A percentile compares a stretch with the other conserved stretches of the same genome.
Conservation (phyloP, 495 filamentous ascomycete species). For the Aspergillus funiculosus region DNA sequence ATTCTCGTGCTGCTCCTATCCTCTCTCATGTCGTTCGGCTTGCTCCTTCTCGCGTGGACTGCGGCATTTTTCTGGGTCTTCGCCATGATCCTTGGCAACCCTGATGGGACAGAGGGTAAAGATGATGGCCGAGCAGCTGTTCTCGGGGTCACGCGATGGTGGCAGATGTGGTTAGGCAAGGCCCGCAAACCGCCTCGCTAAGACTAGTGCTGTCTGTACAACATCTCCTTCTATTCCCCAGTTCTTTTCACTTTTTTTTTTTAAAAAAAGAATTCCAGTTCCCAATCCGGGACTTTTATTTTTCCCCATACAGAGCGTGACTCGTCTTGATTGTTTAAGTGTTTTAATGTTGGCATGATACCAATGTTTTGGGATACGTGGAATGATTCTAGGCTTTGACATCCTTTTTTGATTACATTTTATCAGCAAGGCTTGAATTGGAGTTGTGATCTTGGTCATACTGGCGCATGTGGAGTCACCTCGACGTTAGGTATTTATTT, state of each 20-base stretch:
- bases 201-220: not conserved
- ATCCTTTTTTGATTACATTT: not conserved
- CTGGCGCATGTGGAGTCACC: not conserved
- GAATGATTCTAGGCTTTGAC: constrained; percentile 18
- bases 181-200: constrained; percentile 26
- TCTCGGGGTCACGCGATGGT: constrained; percentile 54
- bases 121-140: constrained; percentile 59
- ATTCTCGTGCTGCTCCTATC: constrained; percentile 48
- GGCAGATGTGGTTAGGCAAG: constrained; percentile 53
- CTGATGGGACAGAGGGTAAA: constrained; percentile 55
- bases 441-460: not conserved
- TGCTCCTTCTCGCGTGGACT: constrained; percentile 53
- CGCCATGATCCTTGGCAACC: constrained; percentile 56
- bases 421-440: not conserved
- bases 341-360: constrained; percentile 28
- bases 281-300: not conserved
- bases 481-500: not conserved
- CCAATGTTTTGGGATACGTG: constrained; percentile 26
- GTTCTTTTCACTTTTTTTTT: not conserved
- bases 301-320: constrained; percentile 9
- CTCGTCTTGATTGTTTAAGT: constrained; percentile 10
- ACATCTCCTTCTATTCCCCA: not conserved
- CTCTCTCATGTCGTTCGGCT: constrained; percentile 48
- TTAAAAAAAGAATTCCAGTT: not conserved
- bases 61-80: constrained; percentile 61